Percentiles rank a stretch among this genome's conserved stretches.
These are phyloP conservation scores for Aureobasidium uvarum DNA, from an alignment of 2,329 filamentous ascomycete species.

Conservation along the genomic window DNA sequence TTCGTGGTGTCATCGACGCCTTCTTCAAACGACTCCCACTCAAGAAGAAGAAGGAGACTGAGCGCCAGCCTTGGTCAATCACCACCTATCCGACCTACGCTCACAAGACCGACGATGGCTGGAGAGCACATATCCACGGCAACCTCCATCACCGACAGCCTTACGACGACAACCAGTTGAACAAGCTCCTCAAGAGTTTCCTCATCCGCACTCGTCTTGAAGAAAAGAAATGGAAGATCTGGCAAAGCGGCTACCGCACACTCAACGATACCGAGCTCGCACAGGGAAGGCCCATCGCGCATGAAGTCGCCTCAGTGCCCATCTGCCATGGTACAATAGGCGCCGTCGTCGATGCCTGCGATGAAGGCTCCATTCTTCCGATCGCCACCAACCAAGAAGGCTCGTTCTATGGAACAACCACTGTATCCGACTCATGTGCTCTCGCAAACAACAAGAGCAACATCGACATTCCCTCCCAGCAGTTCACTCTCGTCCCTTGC, in stretches of 20 bases:
- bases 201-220: constrained; percentile 46
- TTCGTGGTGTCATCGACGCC: constrained; percentile 22
- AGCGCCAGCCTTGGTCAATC: constrained; percentile 9
- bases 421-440: constrained; percentile 7
- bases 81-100: constrained; percentile 62
- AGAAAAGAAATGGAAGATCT: constrained; percentile 42
- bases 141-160: constrained; percentile 71
- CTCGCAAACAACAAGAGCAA: not conserved
- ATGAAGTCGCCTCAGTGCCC: constrained; percentile 18
- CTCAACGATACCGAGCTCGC: constrained; percentile 14
- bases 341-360: not conserved
- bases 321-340: constrained; percentile 1
- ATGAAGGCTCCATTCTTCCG: not conserved
- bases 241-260: constrained; percentile 5
- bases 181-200: constrained; percentile 62
- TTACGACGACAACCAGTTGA: constrained; percentile 59
- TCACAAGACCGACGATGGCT: constrained; percentile 69
- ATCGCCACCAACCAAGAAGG: constrained; percentile 25
- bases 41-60: not conserved
- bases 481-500: not conserved
- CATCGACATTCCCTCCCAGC: not conserved
- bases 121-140: constrained; percentile 70
- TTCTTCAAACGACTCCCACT: not conserved
- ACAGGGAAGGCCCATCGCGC: not conserved
- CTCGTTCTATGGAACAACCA: constrained; percentile 25